Evolutionary conservation across 371 early-diverging fungal genomes (phyloP).

Genomic region (Parasitella parasitica): DNA sequence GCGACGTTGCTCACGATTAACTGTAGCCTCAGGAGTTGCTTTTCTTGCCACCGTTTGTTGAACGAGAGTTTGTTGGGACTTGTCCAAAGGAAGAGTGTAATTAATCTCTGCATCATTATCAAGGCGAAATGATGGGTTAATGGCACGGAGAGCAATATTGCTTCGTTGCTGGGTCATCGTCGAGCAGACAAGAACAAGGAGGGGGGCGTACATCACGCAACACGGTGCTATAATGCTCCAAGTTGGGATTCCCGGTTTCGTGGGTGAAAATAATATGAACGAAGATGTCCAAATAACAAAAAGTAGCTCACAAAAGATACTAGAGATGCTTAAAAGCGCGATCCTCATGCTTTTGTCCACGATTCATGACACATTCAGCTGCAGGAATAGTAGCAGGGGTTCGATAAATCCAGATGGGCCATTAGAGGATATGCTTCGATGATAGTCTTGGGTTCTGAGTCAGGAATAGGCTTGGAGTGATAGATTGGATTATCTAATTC

Average conservation of each 20-base stretch:
- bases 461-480: neutral
- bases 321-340: too few relatives aligned
- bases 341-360: too few relatives aligned
- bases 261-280: too few relatives aligned
- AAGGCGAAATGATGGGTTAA: constrained; percentile 1
- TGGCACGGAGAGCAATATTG: neutral
- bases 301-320: too few relatives aligned
- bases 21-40: neutral
- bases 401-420: constrained; percentile 2
- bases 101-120: neutral
- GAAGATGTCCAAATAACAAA: too few relatives aligned
- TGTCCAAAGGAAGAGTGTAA: neutral
- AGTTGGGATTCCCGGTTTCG: constrained; percentile 2
- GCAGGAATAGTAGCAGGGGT: constrained; percentile 12
- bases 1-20: neutral
- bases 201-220: constrained; percentile 1
- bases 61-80: constrained; percentile 4
- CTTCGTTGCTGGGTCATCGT: neutral
- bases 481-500: neutral
- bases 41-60: constrained; percentile 3
- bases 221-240: neutral
- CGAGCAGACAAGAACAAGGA: constrained; percentile 2
- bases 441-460: constrained; percentile 4
- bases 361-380: constrained; percentile 3
- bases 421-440: constrained; percentile 13